Percentiles rank a stretch among this genome's conserved stretches.
Conservation (phyloP, 768 basidiomycete species). For the Cystobasidium onofrii region DNA sequence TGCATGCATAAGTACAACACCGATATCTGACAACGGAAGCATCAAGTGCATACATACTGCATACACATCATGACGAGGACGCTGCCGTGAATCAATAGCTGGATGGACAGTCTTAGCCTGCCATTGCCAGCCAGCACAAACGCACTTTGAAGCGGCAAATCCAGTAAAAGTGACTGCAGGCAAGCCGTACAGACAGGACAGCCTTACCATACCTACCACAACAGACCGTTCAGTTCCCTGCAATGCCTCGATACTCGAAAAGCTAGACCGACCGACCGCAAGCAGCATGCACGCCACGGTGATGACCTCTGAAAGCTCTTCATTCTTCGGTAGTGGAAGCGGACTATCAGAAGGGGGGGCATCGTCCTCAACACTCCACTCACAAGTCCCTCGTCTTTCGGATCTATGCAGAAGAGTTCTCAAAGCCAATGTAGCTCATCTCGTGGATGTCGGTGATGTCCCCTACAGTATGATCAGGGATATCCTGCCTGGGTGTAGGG, state of each 20-base stretch:
- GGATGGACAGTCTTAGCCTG: too few relatives aligned
- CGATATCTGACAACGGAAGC: too few relatives aligned
- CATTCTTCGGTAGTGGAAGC: not conserved
- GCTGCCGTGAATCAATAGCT: too few relatives aligned
- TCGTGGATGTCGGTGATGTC: slow-evolving; percentile 25
- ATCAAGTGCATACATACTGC: too few relatives aligned
- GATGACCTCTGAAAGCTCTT: not conserved
- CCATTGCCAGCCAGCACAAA: too few relatives aligned
- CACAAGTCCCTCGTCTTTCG: slow-evolving; percentile 11
- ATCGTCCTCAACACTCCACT: not conserved
- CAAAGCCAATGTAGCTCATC: slow-evolving; percentile 12
- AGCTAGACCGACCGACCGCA: not conserved
- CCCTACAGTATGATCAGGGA: slow-evolving; percentile 19
- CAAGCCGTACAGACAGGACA: too few relatives aligned
- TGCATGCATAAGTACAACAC: not conserved
- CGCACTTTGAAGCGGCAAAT: too few relatives aligned
- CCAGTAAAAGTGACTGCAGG: too few relatives aligned
- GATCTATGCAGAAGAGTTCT: slow-evolving; percentile 29
- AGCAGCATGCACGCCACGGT: not conserved
- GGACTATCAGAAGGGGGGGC: not conserved
- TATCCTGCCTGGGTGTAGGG: slow-evolving; percentile 11
- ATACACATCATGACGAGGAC: too few relatives aligned
- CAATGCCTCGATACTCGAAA: not conserved
- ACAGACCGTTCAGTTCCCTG: not conserved
- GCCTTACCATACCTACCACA: too few relatives aligned